phyloP scores from a whole-genome alignment of 768 basidiomycete genomes.

The Pleurotus cornucopiae region DNA sequence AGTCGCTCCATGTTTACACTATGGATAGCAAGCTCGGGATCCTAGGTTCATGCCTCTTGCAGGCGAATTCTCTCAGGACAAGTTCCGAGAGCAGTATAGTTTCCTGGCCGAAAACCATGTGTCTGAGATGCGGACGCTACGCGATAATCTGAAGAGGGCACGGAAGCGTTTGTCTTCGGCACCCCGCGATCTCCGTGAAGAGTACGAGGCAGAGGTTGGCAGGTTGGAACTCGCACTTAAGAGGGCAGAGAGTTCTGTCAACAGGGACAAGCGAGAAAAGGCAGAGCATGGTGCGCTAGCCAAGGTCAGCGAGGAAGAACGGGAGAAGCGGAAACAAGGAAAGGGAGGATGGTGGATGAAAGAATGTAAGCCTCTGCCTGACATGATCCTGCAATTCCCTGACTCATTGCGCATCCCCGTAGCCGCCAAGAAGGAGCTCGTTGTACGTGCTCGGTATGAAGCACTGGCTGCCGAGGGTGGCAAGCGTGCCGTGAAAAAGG shows the following conservation, averaged over 20 bases:
- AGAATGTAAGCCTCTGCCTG: conserved; percentile 45
- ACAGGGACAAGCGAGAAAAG: conserved; percentile 63
- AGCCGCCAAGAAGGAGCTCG: conserved; percentile 77
- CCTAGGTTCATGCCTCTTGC: conserved; percentile 78
- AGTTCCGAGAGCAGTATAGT: conserved; percentile 66
- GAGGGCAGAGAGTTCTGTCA: conserved; percentile 71
- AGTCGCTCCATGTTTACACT: conserved; percentile 2
- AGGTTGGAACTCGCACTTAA: conserved; percentile 73
- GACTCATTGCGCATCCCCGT: conserved; percentile 12
- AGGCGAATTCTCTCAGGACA: conserved; percentile 60
- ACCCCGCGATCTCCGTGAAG: conserved; percentile 53
- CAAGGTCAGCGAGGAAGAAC: conserved; percentile 52
- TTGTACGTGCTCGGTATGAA: conserved; percentile 75
- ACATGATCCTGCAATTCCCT: conserved; percentile 7
- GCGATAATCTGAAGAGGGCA: conserved; percentile 64
- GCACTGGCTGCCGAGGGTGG: conserved; percentile 76
- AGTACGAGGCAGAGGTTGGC: conserved; percentile 64
- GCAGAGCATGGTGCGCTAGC: conserved; percentile 67
- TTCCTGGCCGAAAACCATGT: conserved; percentile 69
- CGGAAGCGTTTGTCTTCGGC: conserved; percentile 58
- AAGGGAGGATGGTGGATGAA: conserved; percentile 89
- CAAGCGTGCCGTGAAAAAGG: conserved; percentile 77
- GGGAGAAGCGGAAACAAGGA: conserved; percentile 64
- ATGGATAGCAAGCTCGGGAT: conserved; percentile 68
- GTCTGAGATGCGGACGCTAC: conserved; percentile 61